Conservation (phyloP, 768 basidiomycete species). For the Coprinellus micaceus region DNA sequence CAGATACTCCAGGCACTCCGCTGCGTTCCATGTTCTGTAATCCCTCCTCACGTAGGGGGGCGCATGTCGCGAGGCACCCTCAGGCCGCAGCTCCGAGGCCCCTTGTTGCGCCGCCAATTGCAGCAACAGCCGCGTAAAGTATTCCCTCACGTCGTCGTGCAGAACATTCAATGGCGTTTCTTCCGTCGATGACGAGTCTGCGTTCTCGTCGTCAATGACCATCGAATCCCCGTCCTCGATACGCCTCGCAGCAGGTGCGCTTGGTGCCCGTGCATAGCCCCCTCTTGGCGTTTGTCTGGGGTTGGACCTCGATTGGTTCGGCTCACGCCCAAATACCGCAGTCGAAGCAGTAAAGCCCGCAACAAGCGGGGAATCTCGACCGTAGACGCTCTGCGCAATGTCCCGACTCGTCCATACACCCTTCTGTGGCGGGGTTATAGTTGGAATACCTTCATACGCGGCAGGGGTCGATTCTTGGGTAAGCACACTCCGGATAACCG, state of each 20-base stretch:
- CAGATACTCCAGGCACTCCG: constrained; percentile 59
- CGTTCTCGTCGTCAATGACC: constrained; percentile 60
- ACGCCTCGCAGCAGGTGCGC: constrained; percentile 18
- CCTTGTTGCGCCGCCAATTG: constrained; percentile 56
- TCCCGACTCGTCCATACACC: constrained; percentile 46
- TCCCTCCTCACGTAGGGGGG: constrained; percentile 43
- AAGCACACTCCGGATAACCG: constrained; percentile 4
- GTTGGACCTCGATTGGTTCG: neutral
- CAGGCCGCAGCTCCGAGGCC: constrained; percentile 39
- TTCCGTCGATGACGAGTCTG: constrained; percentile 33
- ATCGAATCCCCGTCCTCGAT: constrained; percentile 43
- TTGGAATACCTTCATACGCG: constrained; percentile 28
- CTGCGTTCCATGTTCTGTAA: constrained; percentile 48
- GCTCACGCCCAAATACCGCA: constrained; percentile 31
- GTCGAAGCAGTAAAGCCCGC: constrained; percentile 38
- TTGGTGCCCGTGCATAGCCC: too few relatives aligned
- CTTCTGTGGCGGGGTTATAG: constrained; percentile 32
- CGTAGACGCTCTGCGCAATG: constrained; percentile 47
- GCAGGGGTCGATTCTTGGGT: too few relatives aligned
- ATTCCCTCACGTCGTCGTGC: constrained; percentile 65
- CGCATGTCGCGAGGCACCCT: constrained; percentile 52
- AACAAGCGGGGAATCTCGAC: constrained; percentile 23
- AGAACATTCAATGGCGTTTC: constrained; percentile 62
- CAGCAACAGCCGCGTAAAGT: constrained; percentile 60
- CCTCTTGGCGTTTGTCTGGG: too few relatives aligned